Evolutionary conservation across 164 flowering plant genomes (phyloP), one percentile per base, ranked within the genome.

Genomic region (Euptelea pleiosperma): DNA sequence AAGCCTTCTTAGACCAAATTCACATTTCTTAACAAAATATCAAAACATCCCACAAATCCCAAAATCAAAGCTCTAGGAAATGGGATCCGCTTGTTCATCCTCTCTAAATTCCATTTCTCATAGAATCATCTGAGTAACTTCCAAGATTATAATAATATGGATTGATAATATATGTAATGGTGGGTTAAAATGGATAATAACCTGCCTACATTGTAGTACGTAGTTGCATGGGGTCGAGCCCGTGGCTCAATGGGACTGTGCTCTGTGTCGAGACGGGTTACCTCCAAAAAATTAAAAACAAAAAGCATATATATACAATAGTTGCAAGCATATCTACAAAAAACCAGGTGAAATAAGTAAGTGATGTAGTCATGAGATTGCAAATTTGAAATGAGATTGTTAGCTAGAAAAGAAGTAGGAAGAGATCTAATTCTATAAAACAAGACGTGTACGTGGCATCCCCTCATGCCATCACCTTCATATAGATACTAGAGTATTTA

Each of bases 211-310:
- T 57, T 60, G 65, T 55, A 26, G 63, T 55, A n/a, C n/a, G n/a
- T n/a, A 19, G 29, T 37, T 55, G 35, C 42, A 41, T 58, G 26
- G 50, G 52, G 55, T 43, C 16, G 25, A 65, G 69, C 58, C 64
- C 71, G 70, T 69, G 81, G 78, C 78, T 80, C 75, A 70, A 75
- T 72, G 77, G 74, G 69, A 36, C 42, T n/a, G 79, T 68, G 77
- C 77, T 72, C 77, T 71, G 75, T 55, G 29, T 57, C 15, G 43
- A 67, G 52, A 39, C 36, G 33, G 54, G 51, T 62, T 47, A 55
- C n/a, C n/a, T n/a, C n/a, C 1, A 43, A 35, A 47, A 40, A 52
- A 21, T 22, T 9, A 35, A 44, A 33, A 37, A 43, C 11, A 46
- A 41, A 43, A 46, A 39, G 16, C 33, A 35, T n/a, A n/a, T n/a